A percentile compares a stretch with the other conserved stretches of the same genome.
Conservation (phyloP, 306 rosid species). For the Quercus rubra region DNA sequence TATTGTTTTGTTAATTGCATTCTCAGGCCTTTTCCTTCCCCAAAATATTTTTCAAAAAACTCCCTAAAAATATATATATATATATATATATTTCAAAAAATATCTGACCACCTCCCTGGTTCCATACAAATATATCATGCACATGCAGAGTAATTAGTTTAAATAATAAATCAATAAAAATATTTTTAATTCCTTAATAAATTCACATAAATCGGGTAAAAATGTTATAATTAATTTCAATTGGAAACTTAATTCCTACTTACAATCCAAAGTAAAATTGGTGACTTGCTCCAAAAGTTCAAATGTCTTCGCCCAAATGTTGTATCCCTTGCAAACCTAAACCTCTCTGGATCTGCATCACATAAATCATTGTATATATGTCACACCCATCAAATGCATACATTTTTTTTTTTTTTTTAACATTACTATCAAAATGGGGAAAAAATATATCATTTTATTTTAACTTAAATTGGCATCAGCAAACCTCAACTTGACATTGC, state of each 20-base stretch:
- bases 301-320: slow-evolving; percentile 82
- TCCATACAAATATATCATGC: background rate
- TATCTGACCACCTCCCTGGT: too few relatives aligned
- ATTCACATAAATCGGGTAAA: background rate
- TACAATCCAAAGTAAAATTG: slow-evolving; percentile 62
- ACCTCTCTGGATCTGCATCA: slow-evolving; percentile 71
- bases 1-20: too few relatives aligned
- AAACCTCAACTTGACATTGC: too few relatives aligned
- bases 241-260: slow-evolving; percentile 2
- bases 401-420: background rate
- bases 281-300: slow-evolving; percentile 52
- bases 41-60: too few relatives aligned
- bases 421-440: background rate
- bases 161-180: background rate
- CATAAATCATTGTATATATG: background rate
- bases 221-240: background rate
- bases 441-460: too few relatives aligned
- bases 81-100: too few relatives aligned
- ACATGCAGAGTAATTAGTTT: background rate
- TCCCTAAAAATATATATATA: too few relatives aligned
- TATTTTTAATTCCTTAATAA: background rate
- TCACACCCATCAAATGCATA: background rate
- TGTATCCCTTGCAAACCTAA: slow-evolving; percentile 85
- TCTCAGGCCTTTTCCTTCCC: too few relatives aligned
- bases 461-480: too few relatives aligned